Evolutionary conservation across 2,329 filamentous ascomycete genomes (phyloP), one percentile per base, ranked within the genome.

Genomic region (Cytospora piceae): DNA sequence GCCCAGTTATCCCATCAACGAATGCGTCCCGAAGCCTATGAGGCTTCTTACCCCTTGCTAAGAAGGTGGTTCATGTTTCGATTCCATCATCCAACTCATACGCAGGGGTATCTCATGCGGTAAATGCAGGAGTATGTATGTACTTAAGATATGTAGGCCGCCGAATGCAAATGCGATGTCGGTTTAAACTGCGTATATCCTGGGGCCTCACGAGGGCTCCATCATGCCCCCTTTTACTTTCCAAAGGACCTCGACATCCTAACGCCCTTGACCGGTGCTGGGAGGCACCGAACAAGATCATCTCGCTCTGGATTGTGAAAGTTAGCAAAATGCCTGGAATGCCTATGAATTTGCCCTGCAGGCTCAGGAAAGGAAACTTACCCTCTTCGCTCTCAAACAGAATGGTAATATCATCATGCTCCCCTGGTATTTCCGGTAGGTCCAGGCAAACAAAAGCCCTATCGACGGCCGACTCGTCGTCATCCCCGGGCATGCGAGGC

Each of bases 361-460:
- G 7, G 46, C 9, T 24, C 5, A 4, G 3, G 17, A 17, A 20
- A 29, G 58, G 46, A 34, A 60, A 83, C 90, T 81, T 78, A 93
- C 91, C 90, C 73, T 84, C 81, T 74, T 92, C 90, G 55, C 83
- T 89, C 69, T 96, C 93, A 81, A 97, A 97, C 67, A 89, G 78
- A 72, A 97, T 89, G 14, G 89, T 86, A 70, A 97, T 92, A 79
- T 97, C 94, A 76, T 97, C 94, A 77, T 97, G 93, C 79, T 97
- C 94, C 59, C 92, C 92, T 0, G 93, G 92, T 76, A 96, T 91
- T 72, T 97, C 93, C 22, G 93, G 90, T 76, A 93, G 86, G 76
- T 97, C 94, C 66, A 97, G 78, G 74, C 92, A 95, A 49, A 96
- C 84, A 79, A 94, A 97, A 31, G 87, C 85, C 74, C 88, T 55